phyloP scores from a whole-genome alignment of 2,329 filamentous ascomycete species.

The Penicillium digitatum region DNA sequence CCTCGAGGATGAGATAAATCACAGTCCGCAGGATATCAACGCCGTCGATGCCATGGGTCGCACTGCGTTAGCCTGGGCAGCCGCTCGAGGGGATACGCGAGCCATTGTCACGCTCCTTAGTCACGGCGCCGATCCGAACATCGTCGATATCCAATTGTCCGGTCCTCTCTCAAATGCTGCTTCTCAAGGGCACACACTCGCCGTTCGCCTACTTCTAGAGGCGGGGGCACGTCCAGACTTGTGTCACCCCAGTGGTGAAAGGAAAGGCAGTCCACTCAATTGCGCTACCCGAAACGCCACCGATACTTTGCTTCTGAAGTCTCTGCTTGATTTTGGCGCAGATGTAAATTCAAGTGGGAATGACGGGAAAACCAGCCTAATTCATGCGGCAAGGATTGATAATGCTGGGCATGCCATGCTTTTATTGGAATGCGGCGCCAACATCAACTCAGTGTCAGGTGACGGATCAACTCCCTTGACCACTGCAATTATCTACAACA shows the following conservation, averaged over 20 bases:
- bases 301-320: not conserved
- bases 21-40: not conserved
- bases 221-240: not conserved
- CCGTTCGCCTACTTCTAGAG: not conserved
- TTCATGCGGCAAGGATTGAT: not conserved
- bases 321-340: not conserved
- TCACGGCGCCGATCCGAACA: not conserved
- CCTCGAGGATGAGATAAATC: not conserved
- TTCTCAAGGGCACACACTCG: not conserved
- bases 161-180: not conserved
- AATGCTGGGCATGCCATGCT: not conserved
- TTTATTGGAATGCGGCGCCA: not conserved
- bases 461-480: not conserved
- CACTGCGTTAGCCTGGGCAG: not conserved
- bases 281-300: not conserved
- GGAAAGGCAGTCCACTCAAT: not conserved
- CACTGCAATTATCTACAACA: not conserved
- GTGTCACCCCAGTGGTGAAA: not conserved
- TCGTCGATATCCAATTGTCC: not conserved
- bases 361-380: not conserved
- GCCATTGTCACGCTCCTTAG: not conserved
- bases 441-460: not conserved
- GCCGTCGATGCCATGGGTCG: not conserved
- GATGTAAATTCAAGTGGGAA: not conserved
- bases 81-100: not conserved